These are phyloP conservation scores for Fusarium torreyae DNA, from an alignment of 2,329 filamentous ascomycete genomes.

Conservation along the genomic window DNA sequence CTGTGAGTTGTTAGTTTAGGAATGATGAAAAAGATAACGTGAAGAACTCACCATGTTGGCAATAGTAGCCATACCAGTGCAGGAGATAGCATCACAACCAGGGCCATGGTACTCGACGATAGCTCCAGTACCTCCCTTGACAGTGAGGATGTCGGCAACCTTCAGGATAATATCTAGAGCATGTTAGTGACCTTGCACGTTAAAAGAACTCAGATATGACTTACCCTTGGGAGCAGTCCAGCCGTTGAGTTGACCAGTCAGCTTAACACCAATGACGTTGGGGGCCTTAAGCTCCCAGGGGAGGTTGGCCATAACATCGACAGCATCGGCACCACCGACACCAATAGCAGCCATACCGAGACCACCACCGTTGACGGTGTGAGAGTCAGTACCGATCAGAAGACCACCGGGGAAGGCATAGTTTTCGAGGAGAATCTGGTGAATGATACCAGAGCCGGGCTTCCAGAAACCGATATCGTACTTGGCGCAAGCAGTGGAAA, in stretches of 20 bases:
- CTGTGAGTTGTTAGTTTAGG: slow-evolving; percentile 32
- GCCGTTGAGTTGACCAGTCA: slow-evolving; percentile 89
- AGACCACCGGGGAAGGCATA: slow-evolving; percentile 99
- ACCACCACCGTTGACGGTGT: slow-evolving; percentile 97
- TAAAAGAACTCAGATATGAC: slow-evolving; percentile 39
- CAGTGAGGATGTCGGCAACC: slow-evolving; percentile 95
- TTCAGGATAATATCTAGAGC: slow-evolving; percentile 91
- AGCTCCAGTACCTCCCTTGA: slow-evolving; percentile 96
- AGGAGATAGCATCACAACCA: slow-evolving; percentile 80
- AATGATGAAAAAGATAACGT: slow-evolving; percentile 18
- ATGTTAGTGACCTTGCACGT: slow-evolving; percentile 14
- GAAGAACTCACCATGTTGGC: slow-evolving; percentile 72
- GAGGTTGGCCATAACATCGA: slow-evolving; percentile 97
- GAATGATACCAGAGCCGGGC: slow-evolving; percentile 98
- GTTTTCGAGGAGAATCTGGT: slow-evolving; percentile 98
- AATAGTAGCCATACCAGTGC: slow-evolving; percentile 91
- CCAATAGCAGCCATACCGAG: slow-evolving; percentile 95
- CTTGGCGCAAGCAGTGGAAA: slow-evolving; percentile 93
- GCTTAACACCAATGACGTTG: slow-evolving; percentile 95
- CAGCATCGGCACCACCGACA: slow-evolving; percentile 97
- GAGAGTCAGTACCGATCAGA: slow-evolving; percentile 97
- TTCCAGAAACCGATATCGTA: slow-evolving; percentile 99
- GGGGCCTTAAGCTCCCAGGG: slow-evolving; percentile 99
- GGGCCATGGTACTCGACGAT: slow-evolving; percentile 79
- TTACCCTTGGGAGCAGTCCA: slow-evolving; percentile 94